Evolutionary conservation across 305 asterid genomes (phyloP).

Genomic region (Plantago coronopus): DNA sequence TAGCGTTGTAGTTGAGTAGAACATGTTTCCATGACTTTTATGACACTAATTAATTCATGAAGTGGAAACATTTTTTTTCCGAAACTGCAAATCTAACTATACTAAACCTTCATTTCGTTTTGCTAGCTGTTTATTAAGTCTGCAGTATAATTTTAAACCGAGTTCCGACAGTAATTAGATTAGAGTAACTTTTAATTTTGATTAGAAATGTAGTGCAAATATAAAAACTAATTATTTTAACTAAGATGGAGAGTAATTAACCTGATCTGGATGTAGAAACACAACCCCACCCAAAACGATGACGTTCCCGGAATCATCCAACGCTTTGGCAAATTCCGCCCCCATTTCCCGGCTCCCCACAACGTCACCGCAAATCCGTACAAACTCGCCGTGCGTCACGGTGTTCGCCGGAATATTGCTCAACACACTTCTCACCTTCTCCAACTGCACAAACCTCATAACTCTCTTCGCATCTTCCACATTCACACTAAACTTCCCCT

Average conservation of each 20-base stretch:
- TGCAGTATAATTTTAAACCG: no score
- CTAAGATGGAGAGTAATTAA: not conserved
- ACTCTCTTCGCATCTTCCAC: slow-evolving; percentile 58
- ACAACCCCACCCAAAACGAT: slow-evolving; percentile 73
- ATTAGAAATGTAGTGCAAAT: no score
- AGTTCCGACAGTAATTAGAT: no score
- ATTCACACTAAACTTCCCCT: slow-evolving; percentile 23
- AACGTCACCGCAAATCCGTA: slow-evolving; percentile 44
- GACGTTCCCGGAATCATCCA: slow-evolving; percentile 75
- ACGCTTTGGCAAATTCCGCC: slow-evolving; percentile 51
- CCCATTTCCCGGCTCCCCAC: slow-evolving; percentile 45
- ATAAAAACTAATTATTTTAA: no score
- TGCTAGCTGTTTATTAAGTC: no score
- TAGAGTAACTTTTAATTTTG: no score
- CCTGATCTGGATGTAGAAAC: slow-evolving; percentile 84
- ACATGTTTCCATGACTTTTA: slow-evolving; percentile 12
- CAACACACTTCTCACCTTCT: slow-evolving; percentile 39
- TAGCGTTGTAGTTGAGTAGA: not conserved
- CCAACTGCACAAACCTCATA: slow-evolving; percentile 51
- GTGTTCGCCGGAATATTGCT: slow-evolving; percentile 53
- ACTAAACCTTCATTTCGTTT: no score
- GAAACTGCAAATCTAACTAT: no score
- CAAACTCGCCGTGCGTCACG: slow-evolving; percentile 46
- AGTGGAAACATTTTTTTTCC: no score
- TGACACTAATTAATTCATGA: not conserved